phyloP scores from a whole-genome alignment of 495 filamentous ascomycete genomes.

The Trichoderma erinaceum region DNA sequence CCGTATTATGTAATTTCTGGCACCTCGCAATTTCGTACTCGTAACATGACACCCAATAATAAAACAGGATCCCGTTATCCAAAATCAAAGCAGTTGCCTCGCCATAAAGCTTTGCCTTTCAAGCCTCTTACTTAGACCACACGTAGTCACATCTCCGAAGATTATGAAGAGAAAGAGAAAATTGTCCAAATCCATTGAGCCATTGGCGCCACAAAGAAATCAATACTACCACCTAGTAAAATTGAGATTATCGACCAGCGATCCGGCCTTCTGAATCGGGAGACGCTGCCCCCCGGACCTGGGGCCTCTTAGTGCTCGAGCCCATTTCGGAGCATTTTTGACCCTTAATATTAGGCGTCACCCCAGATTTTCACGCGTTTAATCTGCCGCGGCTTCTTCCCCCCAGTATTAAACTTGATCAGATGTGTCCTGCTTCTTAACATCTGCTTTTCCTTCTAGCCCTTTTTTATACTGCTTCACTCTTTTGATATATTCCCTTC shows the following conservation, averaged over 20 bases:
- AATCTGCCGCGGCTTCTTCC: neutral
- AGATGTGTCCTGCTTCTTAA: neutral
- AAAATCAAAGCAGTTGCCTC: too few species aligned
- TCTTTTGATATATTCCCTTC: neutral
- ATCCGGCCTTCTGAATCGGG: constrained; percentile 2
- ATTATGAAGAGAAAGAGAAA: too few species aligned
- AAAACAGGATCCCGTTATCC: too few species aligned
- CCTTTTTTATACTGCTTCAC: neutral
- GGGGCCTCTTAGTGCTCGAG: too few species aligned
- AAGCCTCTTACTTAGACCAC: too few species aligned
- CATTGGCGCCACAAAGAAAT: too few species aligned
- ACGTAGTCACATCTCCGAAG: too few species aligned
- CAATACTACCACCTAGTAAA: too few species aligned
- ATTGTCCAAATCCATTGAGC: too few species aligned
- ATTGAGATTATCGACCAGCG: neutral
- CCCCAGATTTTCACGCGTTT: constrained; percentile 7
- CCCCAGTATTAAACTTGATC: neutral
- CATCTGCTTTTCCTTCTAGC: neutral
- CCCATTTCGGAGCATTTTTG: constrained; percentile 7
- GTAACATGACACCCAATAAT: neutral
- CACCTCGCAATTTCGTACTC: constrained; percentile 1
- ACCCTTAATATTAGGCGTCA: constrained; percentile 9
- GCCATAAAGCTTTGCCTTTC: too few species aligned
- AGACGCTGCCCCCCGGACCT: neutral
- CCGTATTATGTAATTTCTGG: constrained; percentile 1